Conservation (phyloP, 2,329 filamentous ascomycete species). For the Monilinia aucupariae region DNA sequence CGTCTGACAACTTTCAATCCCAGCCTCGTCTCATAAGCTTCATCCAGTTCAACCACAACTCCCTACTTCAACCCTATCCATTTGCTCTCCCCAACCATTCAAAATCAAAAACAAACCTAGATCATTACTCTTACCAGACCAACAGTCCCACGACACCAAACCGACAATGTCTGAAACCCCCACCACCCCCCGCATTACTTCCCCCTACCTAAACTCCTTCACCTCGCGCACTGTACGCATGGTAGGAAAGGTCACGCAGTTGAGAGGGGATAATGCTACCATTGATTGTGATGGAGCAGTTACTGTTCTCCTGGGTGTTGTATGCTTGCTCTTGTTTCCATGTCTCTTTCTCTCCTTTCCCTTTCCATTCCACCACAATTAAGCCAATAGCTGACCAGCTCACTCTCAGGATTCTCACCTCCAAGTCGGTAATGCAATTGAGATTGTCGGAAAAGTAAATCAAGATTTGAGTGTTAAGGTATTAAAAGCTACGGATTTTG, state of each 20-base stretch:
- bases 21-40: conserved; percentile 1
- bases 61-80: not conserved
- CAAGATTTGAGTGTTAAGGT: conserved; percentile 67
- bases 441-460: conserved; percentile 77
- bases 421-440: conserved; percentile 61
- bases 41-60: not conserved
- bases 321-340: not conserved
- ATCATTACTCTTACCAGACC: not conserved
- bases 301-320: conserved; percentile 64
- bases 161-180: conserved; percentile 24
- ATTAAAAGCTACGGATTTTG: conserved; percentile 64
- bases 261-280: conserved; percentile 73
- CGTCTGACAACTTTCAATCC: not conserved
- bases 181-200: conserved; percentile 75
- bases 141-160: not conserved
- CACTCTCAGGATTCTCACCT: conserved; percentile 61
- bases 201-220: conserved; percentile 72
- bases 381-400: not conserved
- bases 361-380: not conserved
- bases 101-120: not conserved
- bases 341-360: not conserved
- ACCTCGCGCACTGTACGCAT: conserved; percentile 72
- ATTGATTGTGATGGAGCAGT: conserved; percentile 77
- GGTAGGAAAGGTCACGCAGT: conserved; percentile 75
- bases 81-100: not conserved